phyloP scores from a whole-genome alignment of 768 basidiomycete genomes.

The Crepidotus variabilis region DNA sequence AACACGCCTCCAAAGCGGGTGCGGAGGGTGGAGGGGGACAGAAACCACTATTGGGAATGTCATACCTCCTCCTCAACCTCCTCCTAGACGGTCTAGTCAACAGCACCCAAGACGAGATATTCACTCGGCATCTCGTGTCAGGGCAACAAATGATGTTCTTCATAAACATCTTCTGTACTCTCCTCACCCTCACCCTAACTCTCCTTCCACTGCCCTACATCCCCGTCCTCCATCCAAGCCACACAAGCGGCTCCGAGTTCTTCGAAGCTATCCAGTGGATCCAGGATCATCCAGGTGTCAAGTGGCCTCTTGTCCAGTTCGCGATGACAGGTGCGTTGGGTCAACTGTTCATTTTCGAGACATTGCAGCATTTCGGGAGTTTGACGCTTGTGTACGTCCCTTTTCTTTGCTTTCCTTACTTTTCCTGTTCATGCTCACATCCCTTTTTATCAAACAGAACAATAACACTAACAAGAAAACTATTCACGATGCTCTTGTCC shows the following conservation, averaged over 20 bases:
- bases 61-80: slow-evolving; percentile 82
- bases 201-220: slow-evolving; percentile 77
- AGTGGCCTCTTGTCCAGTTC: slow-evolving; percentile 76
- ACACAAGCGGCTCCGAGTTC: slow-evolving; percentile 59
- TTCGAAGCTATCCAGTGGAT: slow-evolving; percentile 70
- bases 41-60: slow-evolving; percentile 55
- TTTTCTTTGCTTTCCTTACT: too few species aligned
- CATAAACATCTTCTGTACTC: slow-evolving; percentile 87
- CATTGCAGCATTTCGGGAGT: slow-evolving; percentile 86
- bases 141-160: slow-evolving; percentile 99
- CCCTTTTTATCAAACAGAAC: slow-evolving; percentile 47
- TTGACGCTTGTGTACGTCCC: slow-evolving; percentile 72
- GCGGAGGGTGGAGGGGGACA: slow-evolving; percentile 25
- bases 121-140: slow-evolving; percentile 55
- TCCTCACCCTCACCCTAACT: slow-evolving; percentile 65
- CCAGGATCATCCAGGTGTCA: slow-evolving; percentile 67
- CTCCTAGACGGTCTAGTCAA: slow-evolving; percentile 91
- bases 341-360: slow-evolving; percentile 97
- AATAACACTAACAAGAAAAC: slow-evolving; percentile 92
- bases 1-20: slow-evolving; percentile 34
- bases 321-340: slow-evolving; percentile 90
- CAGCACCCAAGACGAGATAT: slow-evolving; percentile 96
- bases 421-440: background rate
- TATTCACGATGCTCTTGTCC: slow-evolving; percentile 97
- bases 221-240: slow-evolving; percentile 74